Conservation (phyloP, 2,329 filamentous ascomycete species). For the Neurospora sp. region DNA sequence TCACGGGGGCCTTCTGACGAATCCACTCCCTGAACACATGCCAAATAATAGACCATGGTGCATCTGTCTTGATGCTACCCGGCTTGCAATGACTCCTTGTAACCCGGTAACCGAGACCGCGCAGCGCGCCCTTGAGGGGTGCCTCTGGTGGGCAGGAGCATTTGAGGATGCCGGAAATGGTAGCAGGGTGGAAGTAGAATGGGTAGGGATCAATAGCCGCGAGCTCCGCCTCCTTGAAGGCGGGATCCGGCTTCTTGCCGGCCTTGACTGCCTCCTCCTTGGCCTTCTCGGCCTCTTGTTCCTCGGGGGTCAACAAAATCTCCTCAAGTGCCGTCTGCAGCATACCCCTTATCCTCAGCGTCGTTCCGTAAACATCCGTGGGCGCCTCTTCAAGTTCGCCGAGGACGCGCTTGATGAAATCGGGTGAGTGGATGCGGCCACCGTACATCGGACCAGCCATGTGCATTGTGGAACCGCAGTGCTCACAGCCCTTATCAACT, state of each 20-base stretch:
- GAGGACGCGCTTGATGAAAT: constrained; percentile 74
- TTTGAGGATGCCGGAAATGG: constrained; percentile 67
- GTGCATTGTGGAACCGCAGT: constrained; percentile 82
- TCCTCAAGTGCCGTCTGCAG: constrained; percentile 82
- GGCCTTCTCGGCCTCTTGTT: constrained; percentile 26
- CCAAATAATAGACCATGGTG: constrained; percentile 84
- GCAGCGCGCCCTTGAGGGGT: constrained; percentile 70
- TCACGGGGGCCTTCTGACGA: constrained; percentile 69
- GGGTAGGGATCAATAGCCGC: constrained; percentile 63
- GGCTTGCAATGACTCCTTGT: constrained; percentile 83
- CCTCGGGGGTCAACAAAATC: constrained; percentile 25
- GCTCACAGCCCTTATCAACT: constrained; percentile 57
- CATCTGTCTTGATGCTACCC: constrained; percentile 88
- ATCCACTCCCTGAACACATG: constrained; percentile 90
- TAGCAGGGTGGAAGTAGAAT: constrained; percentile 76
- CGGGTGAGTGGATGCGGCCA: constrained; percentile 74
- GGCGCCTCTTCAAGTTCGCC: constrained; percentile 59
- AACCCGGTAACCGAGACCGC: constrained; percentile 69
- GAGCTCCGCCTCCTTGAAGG: constrained; percentile 37
- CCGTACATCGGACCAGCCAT: constrained; percentile 91
- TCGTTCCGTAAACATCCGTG: constrained; percentile 65
- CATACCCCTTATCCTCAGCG: constrained; percentile 81
- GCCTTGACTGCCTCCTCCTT: constrained; percentile 23
- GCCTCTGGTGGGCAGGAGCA: constrained; percentile 72
- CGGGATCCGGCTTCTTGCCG: constrained; percentile 10